Evolutionary conservation across 768 basidiomycete genomes (phyloP).

Genomic region (Omphalotus guepiniiformis): DNA sequence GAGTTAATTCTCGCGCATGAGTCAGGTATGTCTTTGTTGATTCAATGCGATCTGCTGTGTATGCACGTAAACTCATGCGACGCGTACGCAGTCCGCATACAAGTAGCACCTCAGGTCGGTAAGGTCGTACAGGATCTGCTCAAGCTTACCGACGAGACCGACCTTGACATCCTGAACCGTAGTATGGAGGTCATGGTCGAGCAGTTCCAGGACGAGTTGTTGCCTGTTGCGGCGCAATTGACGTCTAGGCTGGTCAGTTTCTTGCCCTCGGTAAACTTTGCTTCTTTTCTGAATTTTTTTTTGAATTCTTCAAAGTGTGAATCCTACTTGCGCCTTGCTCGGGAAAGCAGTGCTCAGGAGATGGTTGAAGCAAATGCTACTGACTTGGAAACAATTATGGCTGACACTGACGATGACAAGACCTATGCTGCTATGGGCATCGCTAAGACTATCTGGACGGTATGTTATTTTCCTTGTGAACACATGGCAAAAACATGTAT

Average conservation of each 20-base stretch:
- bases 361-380: constrained; percentile 41
- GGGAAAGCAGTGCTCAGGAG: constrained; percentile 53
- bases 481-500: not conserved
- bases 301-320: constrained; percentile 51
- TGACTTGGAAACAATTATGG: constrained; percentile 53
- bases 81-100: constrained; percentile 50
- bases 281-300: not conserved
- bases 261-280: not conserved
- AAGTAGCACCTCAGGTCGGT: constrained; percentile 72
- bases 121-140: constrained; percentile 90
- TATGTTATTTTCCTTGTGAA: constrained; percentile 26
- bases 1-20: constrained; percentile 67
- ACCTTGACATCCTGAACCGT: constrained; percentile 77
- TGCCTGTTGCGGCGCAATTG: constrained; percentile 81
- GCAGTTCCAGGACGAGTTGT: constrained; percentile 76
- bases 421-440: constrained; percentile 85
- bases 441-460: constrained; percentile 79
- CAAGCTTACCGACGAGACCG: constrained; percentile 87
- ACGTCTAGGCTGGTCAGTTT: constrained; percentile 65
- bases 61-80: not conserved
- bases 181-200: constrained; percentile 88
- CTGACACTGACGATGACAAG: constrained; percentile 75
- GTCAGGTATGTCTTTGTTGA: constrained; percentile 58
- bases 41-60: not conserved
- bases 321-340: constrained; percentile 74